Conservation (phyloP, 306 rosid species). For the Quercus engelmannii region DNA sequence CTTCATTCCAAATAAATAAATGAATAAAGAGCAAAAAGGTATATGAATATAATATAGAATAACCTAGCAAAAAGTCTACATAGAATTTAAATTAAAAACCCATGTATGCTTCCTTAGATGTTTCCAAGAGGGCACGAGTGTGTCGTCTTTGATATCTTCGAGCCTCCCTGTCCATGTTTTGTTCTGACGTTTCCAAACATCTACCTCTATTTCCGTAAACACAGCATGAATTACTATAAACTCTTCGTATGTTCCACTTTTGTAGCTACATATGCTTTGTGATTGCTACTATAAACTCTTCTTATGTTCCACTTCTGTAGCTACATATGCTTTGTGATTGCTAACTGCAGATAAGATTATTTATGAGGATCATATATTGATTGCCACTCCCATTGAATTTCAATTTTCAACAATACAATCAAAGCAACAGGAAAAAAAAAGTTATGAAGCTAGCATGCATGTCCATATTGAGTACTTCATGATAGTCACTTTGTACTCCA, state of each 20-base stretch:
- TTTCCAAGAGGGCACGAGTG: constrained; percentile 16
- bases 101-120: background rate
- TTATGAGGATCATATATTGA: background rate
- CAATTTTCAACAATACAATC: background rate
- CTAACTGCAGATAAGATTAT: background rate
- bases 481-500: no score
- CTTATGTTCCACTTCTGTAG: no score
- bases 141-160: constrained; percentile 15
- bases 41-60: background rate
- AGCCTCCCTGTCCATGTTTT: constrained; percentile 16
- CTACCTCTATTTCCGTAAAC: constrained; percentile 23
- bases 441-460: no score
- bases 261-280: background rate
- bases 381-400: background rate
- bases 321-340: no score
- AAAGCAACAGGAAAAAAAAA: background rate
- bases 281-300: background rate
- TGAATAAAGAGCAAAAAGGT: background rate
- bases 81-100: background rate
- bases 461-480: no score
- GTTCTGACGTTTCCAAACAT: constrained; percentile 25
- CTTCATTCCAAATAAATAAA: no score
- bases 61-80: background rate
- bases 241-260: background rate
- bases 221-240: background rate